Evolutionary conservation across 176 grass and related monocot species (phyloP).

Genomic region (Dendrocalamus sinicus): DNA sequence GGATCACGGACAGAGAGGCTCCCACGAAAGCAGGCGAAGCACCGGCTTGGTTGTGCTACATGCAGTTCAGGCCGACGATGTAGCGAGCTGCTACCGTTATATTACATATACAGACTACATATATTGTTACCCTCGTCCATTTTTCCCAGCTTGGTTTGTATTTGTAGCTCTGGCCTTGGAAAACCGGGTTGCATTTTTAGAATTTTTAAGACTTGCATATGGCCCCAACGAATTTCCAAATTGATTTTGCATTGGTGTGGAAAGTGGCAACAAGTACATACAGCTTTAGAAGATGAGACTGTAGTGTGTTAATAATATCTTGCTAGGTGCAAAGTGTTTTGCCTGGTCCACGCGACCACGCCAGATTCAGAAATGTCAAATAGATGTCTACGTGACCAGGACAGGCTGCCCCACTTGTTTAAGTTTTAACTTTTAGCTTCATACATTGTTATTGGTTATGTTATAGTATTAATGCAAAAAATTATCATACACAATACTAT

Average conservation of each 20-base stretch:
- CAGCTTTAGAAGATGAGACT: constrained; percentile 17
- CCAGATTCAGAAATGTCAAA: constrained; percentile 9
- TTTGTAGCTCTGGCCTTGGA: neutral
- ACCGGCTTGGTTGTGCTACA: constrained; percentile 51
- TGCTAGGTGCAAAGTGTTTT: neutral
- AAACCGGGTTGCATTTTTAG: neutral
- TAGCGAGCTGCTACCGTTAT: neutral
- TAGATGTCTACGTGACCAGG: neutral
- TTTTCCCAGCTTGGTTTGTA: neutral
- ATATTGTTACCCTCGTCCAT: neutral
- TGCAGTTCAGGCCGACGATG: constrained; percentile 64
- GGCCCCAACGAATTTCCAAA: neutral
- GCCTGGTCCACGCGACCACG: neutral
- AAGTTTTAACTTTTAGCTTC: no score
- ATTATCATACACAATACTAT: no score
- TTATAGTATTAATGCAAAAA: no score
- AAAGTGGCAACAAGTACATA: neutral
- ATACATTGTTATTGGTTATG: no score
- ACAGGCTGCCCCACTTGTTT: neutral
- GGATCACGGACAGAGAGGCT: neutral
- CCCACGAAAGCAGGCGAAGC: constrained; percentile 16
- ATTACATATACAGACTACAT: neutral
- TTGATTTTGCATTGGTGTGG: neutral
- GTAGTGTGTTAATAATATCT: neutral
- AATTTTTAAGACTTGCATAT: neutral